phyloP scores from a whole-genome alignment of 169 alveolate genomes.

The Amoebophrya sp. region DNA sequence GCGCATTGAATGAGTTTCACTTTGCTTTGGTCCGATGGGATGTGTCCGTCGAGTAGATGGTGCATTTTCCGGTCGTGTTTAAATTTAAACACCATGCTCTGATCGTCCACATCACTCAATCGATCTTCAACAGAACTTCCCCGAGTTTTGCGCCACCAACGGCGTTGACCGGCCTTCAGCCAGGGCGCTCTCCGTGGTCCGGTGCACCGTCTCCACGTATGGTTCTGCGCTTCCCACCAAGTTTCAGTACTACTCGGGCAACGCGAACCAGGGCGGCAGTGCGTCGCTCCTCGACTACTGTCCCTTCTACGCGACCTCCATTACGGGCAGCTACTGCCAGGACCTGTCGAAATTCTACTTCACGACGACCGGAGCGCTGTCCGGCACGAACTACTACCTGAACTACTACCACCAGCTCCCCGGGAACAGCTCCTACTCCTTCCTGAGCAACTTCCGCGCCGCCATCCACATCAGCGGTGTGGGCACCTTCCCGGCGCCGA shows the following conservation, averaged over 20 bases:
- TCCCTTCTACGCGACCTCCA: background rate
- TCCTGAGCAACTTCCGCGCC: background rate
- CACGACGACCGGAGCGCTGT: background rate
- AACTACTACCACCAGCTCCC: background rate
- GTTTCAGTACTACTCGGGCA: background rate
- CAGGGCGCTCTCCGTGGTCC: background rate
- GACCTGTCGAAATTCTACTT: background rate
- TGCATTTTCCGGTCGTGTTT: too few relatives aligned
- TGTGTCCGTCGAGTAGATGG: too few relatives aligned
- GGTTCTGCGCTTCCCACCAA: background rate
- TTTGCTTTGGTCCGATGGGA: too few relatives aligned
- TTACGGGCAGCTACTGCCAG: background rate
- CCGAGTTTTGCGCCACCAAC: background rate
- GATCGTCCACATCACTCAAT: too few relatives aligned
- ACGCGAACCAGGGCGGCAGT: background rate
- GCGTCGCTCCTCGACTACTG: background rate
- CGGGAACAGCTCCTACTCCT: background rate
- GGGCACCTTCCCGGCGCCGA: background rate
- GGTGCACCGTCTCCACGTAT: background rate
- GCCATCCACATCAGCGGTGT: background rate
- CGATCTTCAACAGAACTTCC: background rate
- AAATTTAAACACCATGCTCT: too few relatives aligned
- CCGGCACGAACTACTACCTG: background rate
- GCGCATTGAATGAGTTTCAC: too few relatives aligned
- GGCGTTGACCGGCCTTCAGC: background rate